Percentiles rank a stretch among this genome's conserved stretches.
Evolutionary conservation across 805 yeast species (phyloP).

Genomic region (Teunomyces funiuensis): DNA sequence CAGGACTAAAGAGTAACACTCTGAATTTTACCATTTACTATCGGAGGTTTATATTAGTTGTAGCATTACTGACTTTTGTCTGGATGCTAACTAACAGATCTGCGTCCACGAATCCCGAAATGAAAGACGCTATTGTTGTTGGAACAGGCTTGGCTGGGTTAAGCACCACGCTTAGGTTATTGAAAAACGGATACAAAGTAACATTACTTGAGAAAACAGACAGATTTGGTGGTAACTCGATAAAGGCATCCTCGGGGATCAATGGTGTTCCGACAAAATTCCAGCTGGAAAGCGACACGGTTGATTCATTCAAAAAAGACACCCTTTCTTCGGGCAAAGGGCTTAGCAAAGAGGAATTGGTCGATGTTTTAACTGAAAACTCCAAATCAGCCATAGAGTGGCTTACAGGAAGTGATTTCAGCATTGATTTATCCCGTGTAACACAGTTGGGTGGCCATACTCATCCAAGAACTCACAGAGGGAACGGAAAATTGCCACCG

Average conservation of each 20-base stretch:
- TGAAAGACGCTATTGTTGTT: constrained; percentile 33
- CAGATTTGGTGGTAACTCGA: constrained; percentile 57
- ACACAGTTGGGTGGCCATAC: constrained; percentile 43
- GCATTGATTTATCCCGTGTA: constrained; percentile 32
- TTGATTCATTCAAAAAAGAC: constrained; percentile 27
- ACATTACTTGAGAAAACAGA: constrained; percentile 49
- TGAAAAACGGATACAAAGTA: constrained; percentile 40
- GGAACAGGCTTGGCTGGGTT: constrained; percentile 62
- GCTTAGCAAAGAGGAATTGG: constrained; percentile 24
- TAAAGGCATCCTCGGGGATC: constrained; percentile 62
- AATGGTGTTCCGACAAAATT: constrained; percentile 41
- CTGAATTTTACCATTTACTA: background rate
- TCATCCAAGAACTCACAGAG: constrained; percentile 39
- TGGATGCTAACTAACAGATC: constrained; percentile 1
- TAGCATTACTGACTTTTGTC: constrained; percentile 3
- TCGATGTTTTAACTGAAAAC: constrained; percentile 21
- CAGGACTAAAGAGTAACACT: background rate
- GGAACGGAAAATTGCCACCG: constrained; percentile 50
- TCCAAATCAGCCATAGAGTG: constrained; percentile 34
- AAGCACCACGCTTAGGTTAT: constrained; percentile 41
- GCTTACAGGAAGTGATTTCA: constrained; percentile 24
- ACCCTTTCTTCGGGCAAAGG: constrained; percentile 36
- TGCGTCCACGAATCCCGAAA: background rate
- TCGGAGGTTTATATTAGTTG: constrained; percentile 1
- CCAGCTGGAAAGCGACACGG: constrained; percentile 27